Evolutionary conservation across 179 eudicot genomes (phyloP).

Genomic region (Amaranthus tricolor): DNA sequence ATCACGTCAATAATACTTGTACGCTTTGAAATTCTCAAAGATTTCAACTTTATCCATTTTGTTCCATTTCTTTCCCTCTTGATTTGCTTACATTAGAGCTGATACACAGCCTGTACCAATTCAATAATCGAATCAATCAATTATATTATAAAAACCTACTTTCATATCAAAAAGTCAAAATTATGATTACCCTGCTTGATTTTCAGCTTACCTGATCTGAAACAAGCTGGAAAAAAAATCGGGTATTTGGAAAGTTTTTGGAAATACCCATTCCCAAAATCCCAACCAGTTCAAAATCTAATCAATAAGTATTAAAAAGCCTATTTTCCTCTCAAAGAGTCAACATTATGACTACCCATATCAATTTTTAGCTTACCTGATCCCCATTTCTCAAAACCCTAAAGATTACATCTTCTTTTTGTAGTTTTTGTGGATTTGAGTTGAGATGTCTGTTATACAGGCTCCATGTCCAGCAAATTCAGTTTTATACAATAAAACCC

Average conservation of each 20-base stretch:
- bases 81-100: neutral
- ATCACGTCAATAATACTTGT: neutral
- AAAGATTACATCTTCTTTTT: neutral
- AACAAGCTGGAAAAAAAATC: neutral
- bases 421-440: neutral
- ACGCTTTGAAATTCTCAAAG: constrained; percentile 12
- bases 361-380: constrained; percentile 14
- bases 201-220: constrained; percentile 1
- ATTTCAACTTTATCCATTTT: neutral
- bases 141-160: neutral
- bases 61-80: neutral
- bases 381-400: neutral
- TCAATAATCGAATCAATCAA: neutral
- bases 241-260: neutral
- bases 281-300: constrained; percentile 15
- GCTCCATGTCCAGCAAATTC: constrained; percentile 50
- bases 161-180: neutral
- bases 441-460: constrained; percentile 29
- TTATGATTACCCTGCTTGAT: constrained; percentile 27
- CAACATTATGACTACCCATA: constrained; percentile 26
- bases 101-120: constrained; percentile 20
- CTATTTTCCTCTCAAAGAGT: neutral
- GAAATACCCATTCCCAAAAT: neutral
- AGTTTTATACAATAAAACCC: constrained; percentile 52
- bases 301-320: neutral